Evolutionary conservation across 352 stramenopile species (phyloP).

Genomic region (Elongisporangium prolatum): DNA sequence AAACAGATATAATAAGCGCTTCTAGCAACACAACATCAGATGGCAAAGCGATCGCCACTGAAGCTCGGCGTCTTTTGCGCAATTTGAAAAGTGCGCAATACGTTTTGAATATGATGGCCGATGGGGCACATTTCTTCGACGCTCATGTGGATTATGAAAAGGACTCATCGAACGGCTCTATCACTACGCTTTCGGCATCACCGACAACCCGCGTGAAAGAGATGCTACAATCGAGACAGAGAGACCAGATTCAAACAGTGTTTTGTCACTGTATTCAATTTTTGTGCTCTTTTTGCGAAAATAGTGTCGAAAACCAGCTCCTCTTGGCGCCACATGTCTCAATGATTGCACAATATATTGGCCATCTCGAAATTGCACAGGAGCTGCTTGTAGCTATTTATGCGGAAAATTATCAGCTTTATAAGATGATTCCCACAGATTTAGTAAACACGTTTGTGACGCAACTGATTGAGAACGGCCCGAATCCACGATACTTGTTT

Average conservation of each 20-base stretch:
- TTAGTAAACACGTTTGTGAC: constrained; percentile 53
- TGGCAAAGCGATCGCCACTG: constrained; percentile 19
- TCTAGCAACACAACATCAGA: constrained; percentile 1
- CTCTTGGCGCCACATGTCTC: constrained; percentile 37
- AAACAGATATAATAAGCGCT: neutral
- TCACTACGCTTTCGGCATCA: constrained; percentile 5
- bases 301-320: constrained; percentile 42
- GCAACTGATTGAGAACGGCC: constrained; percentile 27
- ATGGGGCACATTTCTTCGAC: constrained; percentile 70
- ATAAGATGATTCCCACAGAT: constrained; percentile 51
- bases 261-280: constrained; percentile 59
- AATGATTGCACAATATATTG: constrained; percentile 51
- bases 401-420: constrained; percentile 33
- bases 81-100: constrained; percentile 57
- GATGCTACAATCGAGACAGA: constrained; percentile 41
- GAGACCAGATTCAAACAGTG: constrained; percentile 44
- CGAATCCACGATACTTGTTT: constrained; percentile 49
- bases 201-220: constrained; percentile 19
- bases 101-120: constrained; percentile 58
- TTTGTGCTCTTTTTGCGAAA: constrained; percentile 40
- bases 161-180: neutral
- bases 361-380: constrained; percentile 52
- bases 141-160: constrained; percentile 29
- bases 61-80: constrained; percentile 49
- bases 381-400: constrained; percentile 57